Conservation (phyloP, 331 rosid genomes). For the Acacia concinna region DNA sequence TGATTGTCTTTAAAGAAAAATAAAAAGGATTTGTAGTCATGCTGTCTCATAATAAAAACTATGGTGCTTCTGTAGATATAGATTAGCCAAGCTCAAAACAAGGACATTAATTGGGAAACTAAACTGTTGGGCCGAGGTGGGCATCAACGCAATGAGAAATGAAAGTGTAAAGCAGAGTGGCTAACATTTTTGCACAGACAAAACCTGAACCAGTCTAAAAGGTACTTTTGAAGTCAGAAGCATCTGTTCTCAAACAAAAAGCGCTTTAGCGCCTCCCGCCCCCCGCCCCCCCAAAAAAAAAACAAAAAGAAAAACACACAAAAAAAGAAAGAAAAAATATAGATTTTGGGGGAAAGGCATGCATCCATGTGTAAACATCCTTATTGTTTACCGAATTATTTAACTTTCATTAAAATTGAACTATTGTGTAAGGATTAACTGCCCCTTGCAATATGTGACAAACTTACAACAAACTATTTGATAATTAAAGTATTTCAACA, state of each 20-base stretch:
- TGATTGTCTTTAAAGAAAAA: slow-evolving; percentile 19
- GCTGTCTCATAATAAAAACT: not conserved
- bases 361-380: not conserved
- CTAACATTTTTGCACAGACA: not conserved
- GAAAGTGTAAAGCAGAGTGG: not conserved
- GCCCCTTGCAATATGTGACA: not conserved
- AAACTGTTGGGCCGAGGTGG: not conserved
- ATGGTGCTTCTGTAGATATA: slow-evolving; percentile 1
- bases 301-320: not conserved
- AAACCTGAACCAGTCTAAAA: not conserved
- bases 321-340: not conserved
- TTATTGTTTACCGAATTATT: not conserved
- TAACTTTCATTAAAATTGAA: not conserved
- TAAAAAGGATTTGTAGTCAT: slow-evolving; percentile 2
- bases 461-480: slow-evolving; percentile 2
- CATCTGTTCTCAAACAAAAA: slow-evolving; percentile 5
- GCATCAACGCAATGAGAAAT: not conserved
- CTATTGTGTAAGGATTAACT: not conserved
- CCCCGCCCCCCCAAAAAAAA: not conserved
- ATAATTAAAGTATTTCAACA: slow-evolving; percentile 2
- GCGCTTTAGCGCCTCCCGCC: not conserved
- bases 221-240: not conserved
- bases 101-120: slow-evolving; percentile 14
- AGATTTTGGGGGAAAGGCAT: not conserved
- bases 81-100: slow-evolving; percentile 5